Percentiles rank a stretch among this genome's conserved stretches.
phyloP scores from a whole-genome alignment of 2,329 filamentous ascomycete genomes.

The Pseudohalonectria lignicola region DNA sequence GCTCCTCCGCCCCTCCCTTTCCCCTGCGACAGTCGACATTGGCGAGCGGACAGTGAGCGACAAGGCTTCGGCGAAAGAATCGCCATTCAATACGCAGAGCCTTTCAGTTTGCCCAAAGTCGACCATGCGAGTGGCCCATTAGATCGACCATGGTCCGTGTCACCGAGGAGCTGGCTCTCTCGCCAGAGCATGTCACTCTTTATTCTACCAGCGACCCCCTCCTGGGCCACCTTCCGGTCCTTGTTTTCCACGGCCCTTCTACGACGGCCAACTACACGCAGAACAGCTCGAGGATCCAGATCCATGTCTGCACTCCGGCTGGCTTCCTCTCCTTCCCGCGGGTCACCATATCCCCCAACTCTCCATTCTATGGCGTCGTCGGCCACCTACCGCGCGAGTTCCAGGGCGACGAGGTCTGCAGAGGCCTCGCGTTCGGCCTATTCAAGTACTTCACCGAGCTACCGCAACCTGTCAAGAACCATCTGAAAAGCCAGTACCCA shows the following conservation, averaged over 20 bases:
- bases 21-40: too few relatives aligned
- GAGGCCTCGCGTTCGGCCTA: constrained; percentile 82
- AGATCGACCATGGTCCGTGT: constrained; percentile 67
- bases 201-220: constrained; percentile 83
- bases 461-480: constrained; percentile 61
- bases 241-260: constrained; percentile 87
- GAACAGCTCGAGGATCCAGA: constrained; percentile 87
- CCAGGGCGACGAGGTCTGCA: constrained; percentile 88
- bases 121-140: constrained; percentile 29
- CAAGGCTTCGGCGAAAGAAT: too few relatives aligned
- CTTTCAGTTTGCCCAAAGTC: background rate
- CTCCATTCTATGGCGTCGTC: constrained; percentile 82
- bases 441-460: constrained; percentile 92
- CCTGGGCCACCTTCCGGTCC: constrained; percentile 67
- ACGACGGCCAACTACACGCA: constrained; percentile 78
- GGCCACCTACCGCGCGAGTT: constrained; percentile 83
- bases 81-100: background rate
- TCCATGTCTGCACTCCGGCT: constrained; percentile 82
- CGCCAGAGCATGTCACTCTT: constrained; percentile 71
- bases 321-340: constrained; percentile 85
- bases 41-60: background rate
- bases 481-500: constrained; percentile 50
- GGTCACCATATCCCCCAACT: constrained; percentile 86
- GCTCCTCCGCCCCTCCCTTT: too few relatives aligned
- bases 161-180: constrained; percentile 66